Evolutionary conservation across 2,329 filamentous ascomycete species (phyloP).

Genomic region (Diaporthe nobilis): DNA sequence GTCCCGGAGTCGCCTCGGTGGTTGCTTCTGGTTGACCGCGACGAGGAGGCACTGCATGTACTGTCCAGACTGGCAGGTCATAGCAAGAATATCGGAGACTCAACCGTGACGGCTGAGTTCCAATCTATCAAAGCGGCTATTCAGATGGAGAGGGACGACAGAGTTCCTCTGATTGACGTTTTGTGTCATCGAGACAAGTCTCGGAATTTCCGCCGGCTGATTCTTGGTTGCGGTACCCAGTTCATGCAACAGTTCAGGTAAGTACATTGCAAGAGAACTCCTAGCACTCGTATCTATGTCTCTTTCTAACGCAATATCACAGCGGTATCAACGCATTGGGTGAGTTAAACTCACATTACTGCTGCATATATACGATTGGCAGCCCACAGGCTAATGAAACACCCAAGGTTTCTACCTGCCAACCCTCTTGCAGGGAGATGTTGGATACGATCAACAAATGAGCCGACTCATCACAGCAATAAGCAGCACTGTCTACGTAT

Average conservation of each 20-base stretch:
- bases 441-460: slow-evolving; percentile 63
- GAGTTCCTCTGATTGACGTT: slow-evolving; percentile 52
- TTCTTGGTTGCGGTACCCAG: slow-evolving; percentile 59
- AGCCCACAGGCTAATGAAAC: not conserved
- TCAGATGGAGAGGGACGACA: slow-evolving; percentile 52
- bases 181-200: slow-evolving; percentile 55
- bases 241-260: slow-evolving; percentile 62
- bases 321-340: slow-evolving; percentile 40
- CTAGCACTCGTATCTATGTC: not conserved
- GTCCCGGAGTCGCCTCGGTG: slow-evolving; percentile 66
- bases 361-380: not conserved
- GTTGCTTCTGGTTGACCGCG: slow-evolving; percentile 66
- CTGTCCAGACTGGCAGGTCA: slow-evolving; percentile 71
- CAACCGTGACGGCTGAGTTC: slow-evolving; percentile 51
- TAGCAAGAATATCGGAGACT: slow-evolving; percentile 48
- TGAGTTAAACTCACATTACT: not conserved
- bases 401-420: slow-evolving; percentile 61
- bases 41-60: slow-evolving; percentile 68
- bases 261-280: not conserved
- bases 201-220: slow-evolving; percentile 53
- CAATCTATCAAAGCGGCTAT: slow-evolving; percentile 55
- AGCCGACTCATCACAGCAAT: slow-evolving; percentile 68
- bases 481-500: slow-evolving; percentile 58
- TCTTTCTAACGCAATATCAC: not conserved
- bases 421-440: slow-evolving; percentile 67